These are phyloP conservation scores for Saksenaea oblongispora DNA, from an alignment of 371 early-diverging fungal genomes.

Conservation along the genomic window DNA sequence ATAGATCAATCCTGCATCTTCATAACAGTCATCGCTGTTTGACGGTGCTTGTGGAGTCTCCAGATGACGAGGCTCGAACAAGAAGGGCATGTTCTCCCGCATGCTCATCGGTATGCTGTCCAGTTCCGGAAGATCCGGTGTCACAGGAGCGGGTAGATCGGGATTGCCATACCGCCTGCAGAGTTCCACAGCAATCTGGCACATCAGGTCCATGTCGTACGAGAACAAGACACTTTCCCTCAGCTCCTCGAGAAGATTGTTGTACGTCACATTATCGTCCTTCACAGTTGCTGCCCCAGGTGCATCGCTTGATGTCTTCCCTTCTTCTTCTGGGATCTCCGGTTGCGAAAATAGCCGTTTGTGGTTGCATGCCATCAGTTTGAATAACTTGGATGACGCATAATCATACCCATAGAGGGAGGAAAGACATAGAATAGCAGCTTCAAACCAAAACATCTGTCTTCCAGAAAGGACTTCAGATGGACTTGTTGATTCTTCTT, in stretches of 20 bases:
- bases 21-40: not conserved
- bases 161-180: slow-evolving; percentile 25
- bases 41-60: not conserved
- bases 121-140: slow-evolving; percentile 23
- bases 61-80: slow-evolving; percentile 18
- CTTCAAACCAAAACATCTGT: slow-evolving; percentile 55
- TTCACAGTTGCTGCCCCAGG: not conserved
- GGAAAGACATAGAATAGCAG: slow-evolving; percentile 49
- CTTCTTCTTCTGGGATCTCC: not conserved
- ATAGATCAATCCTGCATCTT: slow-evolving; percentile 38
- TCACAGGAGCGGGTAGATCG: slow-evolving; percentile 3
- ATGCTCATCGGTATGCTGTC: slow-evolving; percentile 15
- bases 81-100: slow-evolving; percentile 16
- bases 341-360: slow-evolving; percentile 12
- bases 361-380: slow-evolving; percentile 24
- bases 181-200: slow-evolving; percentile 38
- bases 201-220: slow-evolving; percentile 34
- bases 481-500: not conserved
- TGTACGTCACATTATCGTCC: slow-evolving; percentile 7
- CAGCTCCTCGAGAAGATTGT: slow-evolving; percentile 14
- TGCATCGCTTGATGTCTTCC: not conserved
- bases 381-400: slow-evolving; percentile 47
- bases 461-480: slow-evolving; percentile 9
- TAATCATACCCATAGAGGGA: slow-evolving; percentile 59
- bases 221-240: slow-evolving; percentile 32